Evolutionary conservation across 306 rosid species (phyloP).

Genomic region (Dryas octopetala): DNA sequence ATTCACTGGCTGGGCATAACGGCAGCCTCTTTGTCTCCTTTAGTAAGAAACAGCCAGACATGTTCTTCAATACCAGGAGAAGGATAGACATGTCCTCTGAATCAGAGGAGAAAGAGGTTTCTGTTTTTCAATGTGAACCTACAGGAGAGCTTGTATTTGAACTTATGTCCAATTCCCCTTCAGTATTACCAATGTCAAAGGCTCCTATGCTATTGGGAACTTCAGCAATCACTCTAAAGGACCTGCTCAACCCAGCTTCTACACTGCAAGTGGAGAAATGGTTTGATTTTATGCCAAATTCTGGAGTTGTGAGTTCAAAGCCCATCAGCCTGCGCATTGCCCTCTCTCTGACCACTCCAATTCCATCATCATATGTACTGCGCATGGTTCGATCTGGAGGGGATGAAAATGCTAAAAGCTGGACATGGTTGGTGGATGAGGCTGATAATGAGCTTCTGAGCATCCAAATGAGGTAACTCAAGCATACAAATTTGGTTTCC

Average conservation of each 20-base stretch:
- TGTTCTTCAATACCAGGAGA: slow-evolving; percentile 27
- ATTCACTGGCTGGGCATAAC: slow-evolving; percentile 19
- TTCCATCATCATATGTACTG: slow-evolving; percentile 27
- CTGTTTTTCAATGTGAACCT: slow-evolving; percentile 42
- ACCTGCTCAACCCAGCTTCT: slow-evolving; percentile 21
- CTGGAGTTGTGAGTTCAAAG: slow-evolving; percentile 11
- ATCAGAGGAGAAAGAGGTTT: slow-evolving; percentile 34
- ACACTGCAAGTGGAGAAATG: slow-evolving; percentile 35
- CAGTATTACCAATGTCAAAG: slow-evolving; percentile 10
- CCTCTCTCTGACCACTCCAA: slow-evolving; percentile 36
- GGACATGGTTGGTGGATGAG: slow-evolving; percentile 33
- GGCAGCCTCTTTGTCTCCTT: slow-evolving; percentile 33
- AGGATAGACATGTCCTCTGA: slow-evolving; percentile 24
- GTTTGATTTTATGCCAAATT: slow-evolving; percentile 32
- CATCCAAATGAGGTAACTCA: slow-evolving; percentile 31
- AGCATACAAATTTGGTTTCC: not conserved
- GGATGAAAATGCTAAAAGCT: slow-evolving; percentile 13
- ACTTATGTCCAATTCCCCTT: slow-evolving; percentile 26
- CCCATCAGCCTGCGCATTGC: slow-evolving; percentile 34
- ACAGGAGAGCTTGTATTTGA: slow-evolving; percentile 37
- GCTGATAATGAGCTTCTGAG: slow-evolving; percentile 28
- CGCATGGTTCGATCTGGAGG: slow-evolving; percentile 17
- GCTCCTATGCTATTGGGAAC: slow-evolving; percentile 31
- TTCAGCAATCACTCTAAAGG: slow-evolving; percentile 29
- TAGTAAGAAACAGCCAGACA: slow-evolving; percentile 33